These are phyloP conservation scores for Pseudonitzschia multistriata DNA, from an alignment of 108 stramenopile genomes.

Conservation along the genomic window DNA sequence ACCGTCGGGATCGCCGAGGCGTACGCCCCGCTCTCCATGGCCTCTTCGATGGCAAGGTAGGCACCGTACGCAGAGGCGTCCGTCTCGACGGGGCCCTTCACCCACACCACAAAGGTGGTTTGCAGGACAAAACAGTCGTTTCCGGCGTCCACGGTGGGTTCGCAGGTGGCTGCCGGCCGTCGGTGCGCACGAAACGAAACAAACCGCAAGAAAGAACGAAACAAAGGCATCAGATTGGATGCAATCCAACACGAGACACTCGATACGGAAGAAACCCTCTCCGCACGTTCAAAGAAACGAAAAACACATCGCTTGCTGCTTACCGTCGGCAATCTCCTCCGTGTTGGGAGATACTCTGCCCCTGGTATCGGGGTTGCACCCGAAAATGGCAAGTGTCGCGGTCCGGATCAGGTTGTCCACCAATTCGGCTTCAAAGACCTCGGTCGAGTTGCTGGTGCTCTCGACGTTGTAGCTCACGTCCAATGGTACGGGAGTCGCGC, in stretches of 20 bases:
- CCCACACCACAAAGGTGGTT: slow-evolving; percentile 27
- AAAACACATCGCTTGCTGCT: background rate
- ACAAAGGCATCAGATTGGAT: background rate
- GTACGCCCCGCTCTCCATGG: slow-evolving; percentile 27
- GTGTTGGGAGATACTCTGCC: slow-evolving; percentile 10
- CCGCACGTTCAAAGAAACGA: background rate
- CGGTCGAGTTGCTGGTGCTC: slow-evolving; percentile 24
- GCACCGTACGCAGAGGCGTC: slow-evolving; percentile 26
- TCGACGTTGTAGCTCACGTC: slow-evolving; percentile 30
- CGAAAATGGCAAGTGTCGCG: slow-evolving; percentile 26
- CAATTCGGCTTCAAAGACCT: slow-evolving; percentile 25
- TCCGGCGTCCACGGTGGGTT: slow-evolving; percentile 11
- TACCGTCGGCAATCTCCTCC: background rate
- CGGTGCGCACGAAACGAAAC: background rate
- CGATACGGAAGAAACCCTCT: too few relatives aligned
- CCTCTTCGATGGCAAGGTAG: slow-evolving; percentile 28
- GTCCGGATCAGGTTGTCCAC: slow-evolving; percentile 22
- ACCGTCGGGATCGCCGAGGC: slow-evolving; percentile 18
- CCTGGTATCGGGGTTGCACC: slow-evolving; percentile 12
- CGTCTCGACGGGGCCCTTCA: slow-evolving; percentile 17
- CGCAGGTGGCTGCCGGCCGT: slow-evolving; percentile 4
- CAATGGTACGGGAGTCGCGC: slow-evolving; percentile 9
- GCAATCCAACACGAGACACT: too few relatives aligned
- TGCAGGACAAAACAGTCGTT: slow-evolving; percentile 32
- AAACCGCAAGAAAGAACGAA: background rate